Evolutionary conservation across 139 green algal genomes (phyloP), one percentile per base, ranked within the genome.

Genomic region (Chlorella sp.): DNA sequence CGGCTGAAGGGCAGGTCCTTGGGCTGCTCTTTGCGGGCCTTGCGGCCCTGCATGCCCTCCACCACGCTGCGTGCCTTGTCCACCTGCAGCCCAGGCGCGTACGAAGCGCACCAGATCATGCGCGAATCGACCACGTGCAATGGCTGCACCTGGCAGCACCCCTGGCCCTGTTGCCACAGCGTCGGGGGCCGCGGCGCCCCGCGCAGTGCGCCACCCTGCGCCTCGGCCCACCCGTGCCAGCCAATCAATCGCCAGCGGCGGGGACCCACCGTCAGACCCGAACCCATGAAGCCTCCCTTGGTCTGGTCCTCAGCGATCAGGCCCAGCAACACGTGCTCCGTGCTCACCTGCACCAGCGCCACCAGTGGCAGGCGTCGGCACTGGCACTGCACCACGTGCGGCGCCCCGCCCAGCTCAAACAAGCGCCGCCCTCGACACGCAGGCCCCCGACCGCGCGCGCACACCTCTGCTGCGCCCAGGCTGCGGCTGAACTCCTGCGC

Each of bases 251-350:
- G 46, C 46, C 17, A 17, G 6, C 21, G 33, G 31, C 53, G 27
- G 51, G 6, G 1, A 23, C 93, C 77, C 43, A 86, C 40, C 8
- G 87, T 91, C 23, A 97, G 51, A 31, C 91, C 90, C 11, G 74
- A 89, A 51, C 88, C 89, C 58, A 97, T 43, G 82, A 90, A 97
- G 45, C 90, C 93, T 4, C 61, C 45, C 82, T 87, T 91, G 35
- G 43, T 75, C 5, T 55, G 70, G 35, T 93, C 90, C 75, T 98
- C 93, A 15, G 83, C 77, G 17, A 98, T 86, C 11, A 98, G 82
- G 21, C 94, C 93, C 7, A 98, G 88, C n/a, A 98, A 77, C 17
- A 98, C 80, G 74, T 98, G 91, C 72, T 94, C 88, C 2, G 92
- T 93, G 31, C 74, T 82, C 1, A 97, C 91, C 91, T 95, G 79